Conservation (phyloP, 225 moss, liverwort and hornwort species). For the Bryoerythrophyllum caledonicum region DNA sequence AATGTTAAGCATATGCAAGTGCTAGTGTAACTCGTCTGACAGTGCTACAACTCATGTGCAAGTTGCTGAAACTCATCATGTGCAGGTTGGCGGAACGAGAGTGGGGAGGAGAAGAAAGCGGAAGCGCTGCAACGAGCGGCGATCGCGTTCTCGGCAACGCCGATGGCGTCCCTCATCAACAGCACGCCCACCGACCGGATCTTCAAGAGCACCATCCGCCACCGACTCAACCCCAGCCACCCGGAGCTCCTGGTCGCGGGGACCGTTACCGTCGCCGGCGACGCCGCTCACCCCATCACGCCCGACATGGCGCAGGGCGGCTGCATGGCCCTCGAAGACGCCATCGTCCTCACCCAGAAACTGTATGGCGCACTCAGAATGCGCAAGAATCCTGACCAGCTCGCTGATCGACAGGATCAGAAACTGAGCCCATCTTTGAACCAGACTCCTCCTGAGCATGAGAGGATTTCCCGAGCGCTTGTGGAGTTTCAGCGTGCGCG, state of each 20-base stretch:
- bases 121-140: conserved; percentile 31
- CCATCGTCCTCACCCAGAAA: conserved; percentile 43
- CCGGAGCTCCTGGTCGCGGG: conserved; percentile 38
- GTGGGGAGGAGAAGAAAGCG: conserved; percentile 36
- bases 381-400: not conserved
- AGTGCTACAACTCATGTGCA: not conserved
- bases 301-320: conserved; percentile 76
- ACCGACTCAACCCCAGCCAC: conserved; percentile 43
- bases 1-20: no score
- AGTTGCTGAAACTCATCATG: not conserved
- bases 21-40: not conserved
- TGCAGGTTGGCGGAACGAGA: conserved; percentile 37
- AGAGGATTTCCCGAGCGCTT: conserved; percentile 30
- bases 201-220: conserved; percentile 26
- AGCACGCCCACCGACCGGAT: conserved; percentile 39
- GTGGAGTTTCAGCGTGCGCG: conserved; percentile 37
- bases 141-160: conserved; percentile 26
- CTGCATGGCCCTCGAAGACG: conserved; percentile 64
- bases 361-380: conserved; percentile 29
- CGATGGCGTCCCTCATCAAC: conserved; percentile 24
- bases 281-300: conserved; percentile 67
- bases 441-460: conserved; percentile 2
- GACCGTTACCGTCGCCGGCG: conserved; percentile 53
- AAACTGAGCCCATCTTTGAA: no score
- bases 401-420: no score